A percentile compares a stretch with the other conserved stretches of the same genome.
These are phyloP conservation scores for Penicillium roqueforti DNA, from an alignment of 495 filamentous ascomycete genomes.

Conservation along the genomic window DNA sequence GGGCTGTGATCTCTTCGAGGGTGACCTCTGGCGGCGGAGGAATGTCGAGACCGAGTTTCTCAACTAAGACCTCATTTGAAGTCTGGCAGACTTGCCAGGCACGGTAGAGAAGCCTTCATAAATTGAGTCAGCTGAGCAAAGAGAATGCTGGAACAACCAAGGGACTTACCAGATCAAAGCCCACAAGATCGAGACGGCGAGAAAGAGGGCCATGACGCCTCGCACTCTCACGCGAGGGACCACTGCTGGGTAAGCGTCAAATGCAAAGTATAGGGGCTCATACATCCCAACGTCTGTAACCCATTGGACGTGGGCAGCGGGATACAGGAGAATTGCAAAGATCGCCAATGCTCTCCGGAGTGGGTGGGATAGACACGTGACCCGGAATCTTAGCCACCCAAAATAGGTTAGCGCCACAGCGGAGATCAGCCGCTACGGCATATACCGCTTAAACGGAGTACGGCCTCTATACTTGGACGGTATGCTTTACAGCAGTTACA, in stretches of 20 bases:
- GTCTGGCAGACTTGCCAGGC: constrained; percentile 83
- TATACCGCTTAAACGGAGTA: too few relatives aligned
- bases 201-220: constrained; percentile 50
- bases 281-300: constrained; percentile 45
- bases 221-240: constrained; percentile 47
- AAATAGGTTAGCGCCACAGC: constrained; percentile 5
- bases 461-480: too few relatives aligned
- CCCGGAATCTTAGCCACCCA: not conserved
- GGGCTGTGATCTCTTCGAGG: constrained; percentile 81
- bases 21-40: constrained; percentile 86
- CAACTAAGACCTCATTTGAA: constrained; percentile 83
- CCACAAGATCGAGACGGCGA: constrained; percentile 47
- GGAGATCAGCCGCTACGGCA: constrained; percentile 27
- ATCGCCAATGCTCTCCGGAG: constrained; percentile 1
- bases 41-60: constrained; percentile 87
- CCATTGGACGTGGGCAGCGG: constrained; percentile 36
- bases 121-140: not conserved
- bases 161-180: constrained; percentile 48
- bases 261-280: constrained; percentile 45
- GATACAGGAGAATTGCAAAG: constrained; percentile 9
- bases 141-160: not conserved
- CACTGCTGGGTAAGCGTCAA: constrained; percentile 47
- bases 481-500: too few relatives aligned
- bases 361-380: constrained; percentile 12
- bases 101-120: constrained; percentile 68